Evolutionary conservation across 2,329 filamentous ascomycete species (phyloP), one percentile per base, ranked within the genome.

Genomic region (Penicillium hordei): DNA sequence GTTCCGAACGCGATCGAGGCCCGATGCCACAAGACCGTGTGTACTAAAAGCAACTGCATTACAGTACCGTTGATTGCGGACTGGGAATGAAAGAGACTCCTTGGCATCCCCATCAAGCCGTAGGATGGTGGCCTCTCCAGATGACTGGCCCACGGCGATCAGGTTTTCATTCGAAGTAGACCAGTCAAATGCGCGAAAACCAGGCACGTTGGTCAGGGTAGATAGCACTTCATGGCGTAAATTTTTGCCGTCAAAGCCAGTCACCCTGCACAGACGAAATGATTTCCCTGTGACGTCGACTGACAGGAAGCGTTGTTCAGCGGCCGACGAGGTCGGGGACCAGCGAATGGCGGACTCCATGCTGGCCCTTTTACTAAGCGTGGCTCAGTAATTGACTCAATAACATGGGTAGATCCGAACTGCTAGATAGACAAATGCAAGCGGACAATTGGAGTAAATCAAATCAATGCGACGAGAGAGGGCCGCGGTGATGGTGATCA

Each of bases 131-230:
- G 85, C 83, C 70, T 86, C 85, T 34, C 86, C 86, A 19, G 84
- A 85, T 3, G 82, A 81, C 60, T 85, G 80, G 25, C 86, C 86
- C 13, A 88, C 78, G 21, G 82, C 85, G 31, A 87, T 82, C 3
- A 86, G 72, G 48, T 78, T 77, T 57, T 85, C 81, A 63, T 86
- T 79, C 36, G 76, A 78, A 53, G 82, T 82, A 7, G 84, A 87
- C 85, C 85, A 88, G 70, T 87, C 85, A 71, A 88, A 88, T 15
- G 86, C 85, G 39, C 83, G 83, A 67, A 87, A 87, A 29, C 82
- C 79, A 29, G 84, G 83, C 1, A 87, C 78, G 60, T 82, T 82
- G 63, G 80, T 79, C 55, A 82, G 79, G 2, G 79, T 78, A 19
- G 81, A 79, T 7, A 86, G 67, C 21, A 82, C 76, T 52, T 82